Evolutionary conservation across 1,284 basidiomycete genomes (phyloP).

Genomic region (Leccinum pseudoinsigne): DNA sequence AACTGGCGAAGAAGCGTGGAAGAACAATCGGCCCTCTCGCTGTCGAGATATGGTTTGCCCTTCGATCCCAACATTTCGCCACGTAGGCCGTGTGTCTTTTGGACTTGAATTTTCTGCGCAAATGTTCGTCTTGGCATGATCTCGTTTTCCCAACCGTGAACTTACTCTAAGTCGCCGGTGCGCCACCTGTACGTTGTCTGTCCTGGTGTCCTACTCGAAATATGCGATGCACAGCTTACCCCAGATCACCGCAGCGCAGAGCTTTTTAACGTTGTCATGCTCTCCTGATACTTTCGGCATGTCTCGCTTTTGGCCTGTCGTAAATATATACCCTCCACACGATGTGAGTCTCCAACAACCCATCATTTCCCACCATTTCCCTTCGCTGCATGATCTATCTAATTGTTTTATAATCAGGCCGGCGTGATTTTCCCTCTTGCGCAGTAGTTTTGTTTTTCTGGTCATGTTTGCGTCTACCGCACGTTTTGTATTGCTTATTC

Average conservation of each 20-base stretch:
- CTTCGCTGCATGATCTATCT: slow-evolving; percentile 5
- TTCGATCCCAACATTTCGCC: slow-evolving; percentile 33
- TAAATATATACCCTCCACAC: slow-evolving; percentile 12
- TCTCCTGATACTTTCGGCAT: neutral
- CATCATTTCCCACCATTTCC: slow-evolving; percentile 13
- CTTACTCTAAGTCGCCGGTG: neutral
- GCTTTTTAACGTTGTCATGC: slow-evolving; percentile 1
- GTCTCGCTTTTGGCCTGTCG: neutral
- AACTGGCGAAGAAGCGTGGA: neutral
- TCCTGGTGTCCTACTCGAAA: neutral
- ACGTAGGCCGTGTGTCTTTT: neutral
- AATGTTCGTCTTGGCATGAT: neutral
- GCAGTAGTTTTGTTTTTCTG: slow-evolving; percentile 9
- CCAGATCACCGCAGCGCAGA: neutral
- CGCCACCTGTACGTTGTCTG: slow-evolving; percentile 3
- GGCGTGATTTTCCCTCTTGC: slow-evolving; percentile 1
- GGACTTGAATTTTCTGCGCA: neutral
- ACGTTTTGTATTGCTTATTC: slow-evolving; percentile 12
- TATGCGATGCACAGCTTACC: neutral
- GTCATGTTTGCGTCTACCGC: slow-evolving; percentile 14
- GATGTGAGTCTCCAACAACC: slow-evolving; percentile 3
- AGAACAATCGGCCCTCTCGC: neutral
- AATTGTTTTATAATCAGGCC: slow-evolving; percentile 11
- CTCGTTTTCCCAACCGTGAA: neutral
- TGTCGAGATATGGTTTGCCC: no score